A percentile compares a stretch with the other conserved stretches of the same genome.
Conservation (phyloP, 352 stramenopile species). For the Pythium myriotylum region DNA sequence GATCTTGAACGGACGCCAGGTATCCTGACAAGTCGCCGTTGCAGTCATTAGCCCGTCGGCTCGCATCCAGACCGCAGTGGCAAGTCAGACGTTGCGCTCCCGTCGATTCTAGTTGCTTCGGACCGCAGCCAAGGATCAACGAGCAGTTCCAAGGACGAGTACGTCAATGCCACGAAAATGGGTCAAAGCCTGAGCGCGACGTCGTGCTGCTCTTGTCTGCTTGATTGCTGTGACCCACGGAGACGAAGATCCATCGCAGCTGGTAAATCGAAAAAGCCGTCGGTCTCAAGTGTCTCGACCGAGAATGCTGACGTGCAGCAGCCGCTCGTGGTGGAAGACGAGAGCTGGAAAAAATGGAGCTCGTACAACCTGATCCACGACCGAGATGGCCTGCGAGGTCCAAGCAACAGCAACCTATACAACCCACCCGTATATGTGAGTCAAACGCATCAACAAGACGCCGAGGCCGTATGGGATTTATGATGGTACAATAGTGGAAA, state of each 20-base stretch:
- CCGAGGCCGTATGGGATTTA: conserved; percentile 80
- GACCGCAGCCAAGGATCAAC: not conserved
- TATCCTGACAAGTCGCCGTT: not conserved
- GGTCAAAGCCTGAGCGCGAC: conserved; percentile 37
- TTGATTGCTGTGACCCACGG: conserved; percentile 21
- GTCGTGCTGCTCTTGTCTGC: conserved; percentile 28
- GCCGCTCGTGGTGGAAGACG: conserved; percentile 78
- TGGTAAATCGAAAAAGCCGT: not conserved
- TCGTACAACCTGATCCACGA: conserved; percentile 77
- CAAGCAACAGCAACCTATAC: conserved; percentile 40
- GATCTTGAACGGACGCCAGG: conserved; percentile 11
- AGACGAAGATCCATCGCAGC: not conserved
- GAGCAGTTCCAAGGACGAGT: not conserved
- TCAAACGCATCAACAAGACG: conserved; percentile 40
- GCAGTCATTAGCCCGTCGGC: not conserved
- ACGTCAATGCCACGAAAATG: conserved; percentile 24
- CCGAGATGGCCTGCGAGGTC: conserved; percentile 16
- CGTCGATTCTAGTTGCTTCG: too few species aligned
- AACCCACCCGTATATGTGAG: conserved; percentile 57
- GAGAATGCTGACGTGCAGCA: conserved; percentile 35
- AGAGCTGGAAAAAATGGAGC: conserved; percentile 82
- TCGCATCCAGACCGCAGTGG: not conserved
- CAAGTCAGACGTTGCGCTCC: too few species aligned
- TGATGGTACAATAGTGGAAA: conserved; percentile 24
- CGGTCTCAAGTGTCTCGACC: conserved; percentile 4